Evolutionary conservation across 257 asterid genomes (phyloP), one percentile per base, ranked within the genome.

Genomic region (Lavandula angustifolia): DNA sequence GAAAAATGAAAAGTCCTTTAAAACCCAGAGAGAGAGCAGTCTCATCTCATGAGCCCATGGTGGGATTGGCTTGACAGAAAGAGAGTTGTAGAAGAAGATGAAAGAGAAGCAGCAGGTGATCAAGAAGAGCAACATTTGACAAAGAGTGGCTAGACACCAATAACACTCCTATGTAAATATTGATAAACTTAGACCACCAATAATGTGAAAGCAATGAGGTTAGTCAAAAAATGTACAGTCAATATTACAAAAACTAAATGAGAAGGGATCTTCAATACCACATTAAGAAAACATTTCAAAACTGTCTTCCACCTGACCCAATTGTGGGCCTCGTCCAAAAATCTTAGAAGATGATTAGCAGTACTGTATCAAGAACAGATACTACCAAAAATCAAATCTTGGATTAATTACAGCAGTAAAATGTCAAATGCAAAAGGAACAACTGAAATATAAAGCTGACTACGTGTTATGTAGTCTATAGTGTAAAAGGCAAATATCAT

Each of bases 41-140:
- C 89, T 86, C 82, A 91, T 75, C 69, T 86, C 91, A 82, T 65
- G 55, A 60, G 85, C 81, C 87, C 89, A 88, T 33, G 71, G 22
- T 3, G 95, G 95, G 59, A 84, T 82, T 22, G 87, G 89, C 44
- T 81, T 82, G 57, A 78, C 70, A 34, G 87, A 34, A 17, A 91
- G 81, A 70, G 91, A 85, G 70, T 81, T 81, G 79, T 69, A 78
- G 77, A 88, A 78, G 73, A 91, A 60, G 73, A 83, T 60, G 80
- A 88, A 74, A 75, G 88, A 78, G 76, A 86, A 81, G 56, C 67
- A 81, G 61, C 91, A 82, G 63, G 89, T 77, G 78, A 91, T 75
- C 82, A 86, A 80, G 78, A 91, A 81, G 86, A 86, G 73, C 79
- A 82, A 78, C 95, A 91, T 91, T 79, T 81, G 85, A 44, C 62